These are phyloP conservation scores for Penicillium pulvis DNA, from an alignment of 495 filamentous ascomycete species.

Conservation along the genomic window DNA sequence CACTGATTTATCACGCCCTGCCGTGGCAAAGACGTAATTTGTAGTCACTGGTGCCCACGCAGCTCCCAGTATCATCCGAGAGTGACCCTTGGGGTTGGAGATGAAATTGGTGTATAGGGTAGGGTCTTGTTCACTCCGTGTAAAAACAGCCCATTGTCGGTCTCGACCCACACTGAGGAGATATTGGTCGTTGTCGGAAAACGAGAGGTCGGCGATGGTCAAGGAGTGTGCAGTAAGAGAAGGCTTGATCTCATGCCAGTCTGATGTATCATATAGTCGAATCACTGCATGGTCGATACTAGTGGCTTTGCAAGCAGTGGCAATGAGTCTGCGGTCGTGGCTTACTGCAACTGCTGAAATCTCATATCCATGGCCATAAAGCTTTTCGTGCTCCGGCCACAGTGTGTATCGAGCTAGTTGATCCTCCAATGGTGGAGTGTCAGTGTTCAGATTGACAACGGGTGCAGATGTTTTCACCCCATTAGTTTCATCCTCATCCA, in stretches of 20 bases:
- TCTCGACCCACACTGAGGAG: constrained; percentile 91
- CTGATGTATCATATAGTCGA: constrained; percentile 79
- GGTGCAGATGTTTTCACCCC: constrained; percentile 26
- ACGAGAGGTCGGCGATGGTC: constrained; percentile 79
- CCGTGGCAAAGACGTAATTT: constrained; percentile 71
- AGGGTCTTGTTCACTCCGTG: constrained; percentile 41
- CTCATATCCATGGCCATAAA: constrained; percentile 99
- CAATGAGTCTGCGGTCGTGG: constrained; percentile 71
- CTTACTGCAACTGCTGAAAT: constrained; percentile 87
- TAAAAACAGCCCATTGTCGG: constrained; percentile 83
- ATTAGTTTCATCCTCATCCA: constrained; percentile 47
- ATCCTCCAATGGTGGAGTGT: constrained; percentile 85
- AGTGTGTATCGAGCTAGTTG: constrained; percentile 85
- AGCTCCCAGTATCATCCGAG: constrained; percentile 84
- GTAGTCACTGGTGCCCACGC: constrained; percentile 68
- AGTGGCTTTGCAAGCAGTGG: constrained; percentile 91
- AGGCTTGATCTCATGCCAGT: constrained; percentile 87
- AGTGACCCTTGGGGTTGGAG: constrained; percentile 80
- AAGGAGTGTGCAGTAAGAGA: constrained; percentile 77
- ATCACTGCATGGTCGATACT: constrained; percentile 94
- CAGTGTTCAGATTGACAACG: constrained; percentile 39
- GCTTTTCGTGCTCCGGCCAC: constrained; percentile 94
- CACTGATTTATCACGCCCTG: constrained; percentile 81
- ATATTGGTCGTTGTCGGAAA: constrained; percentile 70
- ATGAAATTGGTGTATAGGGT: constrained; percentile 56